Evolutionary conservation across 1,284 basidiomycete genomes (phyloP), one percentile per base, ranked within the genome.

Genomic region (Exobasidium cylindrosporum): DNA sequence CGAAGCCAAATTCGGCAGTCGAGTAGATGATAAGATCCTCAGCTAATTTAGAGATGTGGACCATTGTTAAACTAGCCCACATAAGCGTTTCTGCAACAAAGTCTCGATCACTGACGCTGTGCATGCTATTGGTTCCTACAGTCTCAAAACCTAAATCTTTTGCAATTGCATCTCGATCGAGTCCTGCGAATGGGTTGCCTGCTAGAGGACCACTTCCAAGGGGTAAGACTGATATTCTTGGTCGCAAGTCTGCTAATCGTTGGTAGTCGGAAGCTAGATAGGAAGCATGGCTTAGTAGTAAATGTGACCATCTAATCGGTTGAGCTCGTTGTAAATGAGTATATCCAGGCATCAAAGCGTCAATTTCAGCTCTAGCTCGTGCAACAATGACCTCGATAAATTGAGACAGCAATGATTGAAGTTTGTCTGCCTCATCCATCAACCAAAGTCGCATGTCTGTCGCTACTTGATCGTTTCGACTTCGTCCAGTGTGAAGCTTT

Each of bases 391-490:
- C 92, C 53, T 85, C 85, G 63, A 98, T 86, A 30, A 97, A 84
- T 23, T 85, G 89, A 73, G 87, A 87, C 54, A 97, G 83, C 66
- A 87, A 86, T n/a, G 82, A 80, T 76, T 89, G 87, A 63, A 95
- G 85, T 43, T 86, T 85, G 47, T 83, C 82, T 29, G 90, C 87
- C 80, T 95, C 87, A 54, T 90, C 87, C 35, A 97, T 84, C 32
- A 98, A 84, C 95, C 95, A 98, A 21, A 98, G 82, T 21, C 95
- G 88, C 89, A 97, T 91, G 80, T 98, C 95, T 2, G 95, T 98
- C 4, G 93, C 93, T 64, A 97, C 94, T 81, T 98, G 95, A 80
- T 98, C 95, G 81, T 98, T 98, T 59, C 95, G 86, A 63, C 91
- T 94, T 61, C 95, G 87, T 43, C 95, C 96, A 0, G 96, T 98